Evolutionary conservation across 139 green algal species (phyloP).

Genomic region (Chlamydomonas incerta): DNA sequence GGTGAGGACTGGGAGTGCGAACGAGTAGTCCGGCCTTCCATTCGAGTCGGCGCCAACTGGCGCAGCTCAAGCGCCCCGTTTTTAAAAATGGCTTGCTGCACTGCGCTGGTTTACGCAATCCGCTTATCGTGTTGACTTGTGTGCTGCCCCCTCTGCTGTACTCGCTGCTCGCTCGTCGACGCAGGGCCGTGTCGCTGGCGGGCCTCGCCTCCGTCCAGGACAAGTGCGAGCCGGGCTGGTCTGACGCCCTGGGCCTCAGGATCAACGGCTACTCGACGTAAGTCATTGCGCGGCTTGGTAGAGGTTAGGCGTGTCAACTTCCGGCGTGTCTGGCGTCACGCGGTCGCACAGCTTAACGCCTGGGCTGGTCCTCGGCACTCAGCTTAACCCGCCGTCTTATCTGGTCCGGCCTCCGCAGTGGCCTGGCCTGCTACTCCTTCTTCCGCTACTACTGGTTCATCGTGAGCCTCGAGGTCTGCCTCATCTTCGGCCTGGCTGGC

Average conservation of each 20-base stretch:
- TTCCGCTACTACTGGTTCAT: constrained; percentile 53
- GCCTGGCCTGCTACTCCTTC: constrained; percentile 18
- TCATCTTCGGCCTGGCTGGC: constrained; percentile 16
- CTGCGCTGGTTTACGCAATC: no score
- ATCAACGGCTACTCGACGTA: constrained; percentile 10
- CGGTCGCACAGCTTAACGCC: no score
- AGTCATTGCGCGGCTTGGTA: no score
- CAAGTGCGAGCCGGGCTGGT: constrained; percentile 4
- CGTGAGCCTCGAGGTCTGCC: background rate
- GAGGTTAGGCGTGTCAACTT: no score
- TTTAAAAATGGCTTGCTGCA: no score
- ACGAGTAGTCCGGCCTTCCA: background rate
- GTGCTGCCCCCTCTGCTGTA: background rate
- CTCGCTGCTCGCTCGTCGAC: no score
- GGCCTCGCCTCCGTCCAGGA: constrained; percentile 33
- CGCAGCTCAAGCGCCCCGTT: no score
- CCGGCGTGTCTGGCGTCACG: no score
- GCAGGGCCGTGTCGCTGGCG: constrained; percentile 24
- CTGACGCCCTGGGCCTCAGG: background rate
- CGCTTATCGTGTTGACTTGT: no score
- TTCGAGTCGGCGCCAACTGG: background rate
- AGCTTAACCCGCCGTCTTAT: no score
- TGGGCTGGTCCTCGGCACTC: no score
- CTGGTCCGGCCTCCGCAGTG: no score
- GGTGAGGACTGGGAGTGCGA: background rate